phyloP scores from a whole-genome alignment of 2,329 filamentous ascomycete species.

The Hymenoscyphus scutula region DNA sequence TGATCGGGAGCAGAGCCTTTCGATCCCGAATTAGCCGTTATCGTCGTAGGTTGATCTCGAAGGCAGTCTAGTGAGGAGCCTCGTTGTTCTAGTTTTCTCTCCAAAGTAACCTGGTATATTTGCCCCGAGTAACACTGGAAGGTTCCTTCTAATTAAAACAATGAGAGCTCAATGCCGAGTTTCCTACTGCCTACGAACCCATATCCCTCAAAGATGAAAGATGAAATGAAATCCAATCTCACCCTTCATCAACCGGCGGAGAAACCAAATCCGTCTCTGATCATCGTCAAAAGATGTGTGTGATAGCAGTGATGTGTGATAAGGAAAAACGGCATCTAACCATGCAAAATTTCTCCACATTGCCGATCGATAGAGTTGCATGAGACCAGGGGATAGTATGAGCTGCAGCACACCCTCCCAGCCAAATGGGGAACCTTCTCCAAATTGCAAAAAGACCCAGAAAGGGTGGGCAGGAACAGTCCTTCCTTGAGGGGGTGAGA shows the following conservation, averaged over 20 bases:
- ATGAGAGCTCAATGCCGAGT: no score
- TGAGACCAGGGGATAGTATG: background rate
- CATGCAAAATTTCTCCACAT: background rate
- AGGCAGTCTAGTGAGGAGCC: no score
- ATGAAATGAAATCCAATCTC: background rate
- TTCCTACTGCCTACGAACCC: background rate
- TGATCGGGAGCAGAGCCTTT: background rate
- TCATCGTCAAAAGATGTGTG: background rate
- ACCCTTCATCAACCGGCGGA: background rate
- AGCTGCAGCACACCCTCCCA: background rate
- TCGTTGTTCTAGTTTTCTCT: no score
- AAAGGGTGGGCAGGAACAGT: background rate
- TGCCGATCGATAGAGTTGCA: conserved; percentile 2
- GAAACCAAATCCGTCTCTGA: background rate
- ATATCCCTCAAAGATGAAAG: background rate
- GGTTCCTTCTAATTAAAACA: no score
- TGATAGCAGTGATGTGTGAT: background rate
- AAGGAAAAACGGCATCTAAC: background rate
- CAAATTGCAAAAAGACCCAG: background rate
- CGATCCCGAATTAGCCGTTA: background rate
- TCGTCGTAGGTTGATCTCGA: no score
- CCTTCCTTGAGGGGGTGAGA: background rate
- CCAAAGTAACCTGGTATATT: no score
- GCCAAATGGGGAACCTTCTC: background rate
- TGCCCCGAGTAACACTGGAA: no score